These are phyloP conservation scores for Chaetomium olivaceum DNA, from an alignment of 2,329 filamentous ascomycete genomes.

Conservation along the genomic window DNA sequence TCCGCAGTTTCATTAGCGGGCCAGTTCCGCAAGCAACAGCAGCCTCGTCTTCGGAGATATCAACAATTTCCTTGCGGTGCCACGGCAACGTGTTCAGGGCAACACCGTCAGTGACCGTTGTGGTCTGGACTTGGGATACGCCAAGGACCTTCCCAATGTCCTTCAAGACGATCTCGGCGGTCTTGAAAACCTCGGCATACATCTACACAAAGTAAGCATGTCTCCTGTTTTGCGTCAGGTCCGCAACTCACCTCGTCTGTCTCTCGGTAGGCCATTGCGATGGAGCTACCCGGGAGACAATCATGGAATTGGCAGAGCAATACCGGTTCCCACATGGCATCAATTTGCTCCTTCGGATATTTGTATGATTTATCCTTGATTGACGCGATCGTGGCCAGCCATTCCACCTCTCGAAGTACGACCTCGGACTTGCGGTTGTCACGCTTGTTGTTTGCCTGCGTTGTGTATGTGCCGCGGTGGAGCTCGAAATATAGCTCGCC, in stretches of 20 bases:
- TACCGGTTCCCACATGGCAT: slow-evolving; percentile 91
- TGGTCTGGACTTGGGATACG: slow-evolving; percentile 49
- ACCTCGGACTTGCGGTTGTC: slow-evolving; percentile 88
- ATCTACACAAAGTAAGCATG: slow-evolving; percentile 50
- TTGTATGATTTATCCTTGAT: slow-evolving; percentile 72
- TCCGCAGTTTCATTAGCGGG: slow-evolving; percentile 52
- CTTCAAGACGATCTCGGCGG: slow-evolving; percentile 69
- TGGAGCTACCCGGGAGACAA: slow-evolving; percentile 89
- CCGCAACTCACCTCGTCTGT: slow-evolving; percentile 67
- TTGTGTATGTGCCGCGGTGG: slow-evolving; percentile 95
- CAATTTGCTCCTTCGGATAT: slow-evolving; percentile 92
- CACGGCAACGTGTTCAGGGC: slow-evolving; percentile 87
- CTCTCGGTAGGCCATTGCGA: slow-evolving; percentile 98
- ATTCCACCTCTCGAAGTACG: slow-evolving; percentile 83
- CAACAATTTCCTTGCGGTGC: slow-evolving; percentile 73
- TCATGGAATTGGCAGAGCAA: slow-evolving; percentile 97
- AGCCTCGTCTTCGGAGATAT: slow-evolving; percentile 55
- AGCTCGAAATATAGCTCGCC: slow-evolving; percentile 98
- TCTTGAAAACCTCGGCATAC: slow-evolving; percentile 80
- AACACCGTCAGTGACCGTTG: slow-evolving; percentile 51
- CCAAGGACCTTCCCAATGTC: slow-evolving; percentile 70
- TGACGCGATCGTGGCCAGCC: slow-evolving; percentile 81
- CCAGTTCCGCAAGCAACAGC: slow-evolving; percentile 60
- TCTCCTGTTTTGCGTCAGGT: neutral
- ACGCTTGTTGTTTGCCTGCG: slow-evolving; percentile 94